Base-by-base conservation (phyloP, 352 stramenopile genomes). In the Nothophytophthora sp. region DNA sequence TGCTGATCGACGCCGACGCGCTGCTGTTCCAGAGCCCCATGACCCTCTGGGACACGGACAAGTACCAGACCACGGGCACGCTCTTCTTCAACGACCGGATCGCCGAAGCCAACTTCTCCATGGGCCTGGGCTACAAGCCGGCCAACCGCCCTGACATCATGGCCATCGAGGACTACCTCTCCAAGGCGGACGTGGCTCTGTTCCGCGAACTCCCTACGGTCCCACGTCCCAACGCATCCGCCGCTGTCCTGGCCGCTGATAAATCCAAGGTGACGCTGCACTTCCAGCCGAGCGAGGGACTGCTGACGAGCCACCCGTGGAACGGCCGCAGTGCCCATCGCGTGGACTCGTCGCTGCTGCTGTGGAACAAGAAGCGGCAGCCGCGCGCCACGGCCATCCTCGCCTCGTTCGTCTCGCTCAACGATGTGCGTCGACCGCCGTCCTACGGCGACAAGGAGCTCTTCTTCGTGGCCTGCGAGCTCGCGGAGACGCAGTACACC, bases 1-100 rank as follows among this genome's bases (percentile, higher is more conserved):
- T 88, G 76, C 51, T 88, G 34, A 24, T 88, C 10, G 76, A 88
- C 53, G 73, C 74, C 38, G 76, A 88, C 54, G 67, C 64, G 16
- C 43, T 83, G 24, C 84, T 83, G 42, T 62, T 88, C 32, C 60
- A 75, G 29, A 70, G 53, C 54, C 76, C 72, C 9, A 60, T 50
- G 55, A 24, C 20, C 42, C 50, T 86, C 7, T 84, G 67, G 62
- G 58, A 76, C 0, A 39, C 67, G 2, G 30, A 50, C 51, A 69
- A 71, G 42, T 79, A 65, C 47, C 40, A 43, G 12, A 27, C 36
- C 15, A 79, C 70, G 0, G 76, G 76, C 15, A 81, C 61, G 55
- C 52, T 81, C 24, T 74, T 81, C 50, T 81, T 81, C 44, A 58
- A 71, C 15, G 70, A 80, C 43, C 70, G 67, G 9, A 65, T 74